These are phyloP conservation scores for Vitis riparia DNA, from an alignment of 164 flowering plant genomes.

Conservation along the genomic window DNA sequence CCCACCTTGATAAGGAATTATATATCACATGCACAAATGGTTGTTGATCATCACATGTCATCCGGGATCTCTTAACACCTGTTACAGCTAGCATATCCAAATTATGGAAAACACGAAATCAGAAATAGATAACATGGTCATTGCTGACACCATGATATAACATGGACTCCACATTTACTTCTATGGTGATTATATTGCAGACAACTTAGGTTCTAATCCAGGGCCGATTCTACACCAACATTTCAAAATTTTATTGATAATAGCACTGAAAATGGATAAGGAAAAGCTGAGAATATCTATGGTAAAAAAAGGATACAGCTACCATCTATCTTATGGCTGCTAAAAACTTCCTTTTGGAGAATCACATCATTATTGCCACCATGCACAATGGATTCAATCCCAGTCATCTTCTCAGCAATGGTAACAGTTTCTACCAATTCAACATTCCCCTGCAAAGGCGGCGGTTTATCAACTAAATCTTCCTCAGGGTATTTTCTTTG, in stretches of 20 bases:
- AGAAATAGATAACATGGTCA: background rate
- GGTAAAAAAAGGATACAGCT: slow-evolving; percentile 6
- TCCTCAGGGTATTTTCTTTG: background rate
- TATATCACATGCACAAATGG: slow-evolving; percentile 12
- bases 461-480: background rate
- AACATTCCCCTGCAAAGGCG: background rate
- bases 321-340: background rate
- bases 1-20: slow-evolving; percentile 9
- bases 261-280: background rate
- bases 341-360: background rate
- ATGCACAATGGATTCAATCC: background rate
- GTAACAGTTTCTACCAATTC: background rate
- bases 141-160: background rate
- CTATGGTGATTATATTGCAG: background rate
- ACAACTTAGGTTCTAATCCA: background rate
- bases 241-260: background rate
- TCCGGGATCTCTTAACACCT: slow-evolving; percentile 11
- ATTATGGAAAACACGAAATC: slow-evolving; percentile 2
- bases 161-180: background rate
- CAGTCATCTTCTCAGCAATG: background rate
- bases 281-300: background rate
- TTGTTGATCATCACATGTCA: slow-evolving; percentile 1
- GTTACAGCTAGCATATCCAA: slow-evolving; percentile 4
- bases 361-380: background rate
- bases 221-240: background rate